Base-by-base conservation (phyloP, 768 basidiomycete genomes). In the Favolaschia claudopus region DNA sequence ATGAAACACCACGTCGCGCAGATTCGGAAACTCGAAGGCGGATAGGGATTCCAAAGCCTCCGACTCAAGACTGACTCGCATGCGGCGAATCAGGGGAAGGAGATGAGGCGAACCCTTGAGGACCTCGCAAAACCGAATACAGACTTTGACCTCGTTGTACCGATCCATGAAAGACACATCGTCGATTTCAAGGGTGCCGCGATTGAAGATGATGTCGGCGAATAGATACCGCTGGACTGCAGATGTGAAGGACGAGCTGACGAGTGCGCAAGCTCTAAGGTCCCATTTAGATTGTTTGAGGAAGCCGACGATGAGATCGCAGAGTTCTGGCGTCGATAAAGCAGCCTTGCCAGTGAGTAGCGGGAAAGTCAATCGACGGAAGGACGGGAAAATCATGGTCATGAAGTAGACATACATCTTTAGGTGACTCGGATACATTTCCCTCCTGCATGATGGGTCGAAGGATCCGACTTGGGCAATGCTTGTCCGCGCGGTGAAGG, bases 201-300 rank as follows among this genome's bases (percentile, higher is more conserved):
- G 48, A 51, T 58, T 58, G 42, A 58, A 31, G 15, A 58, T 51
- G 39, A 58, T 51, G 27, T 58, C 56, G 48, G 22, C 22, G 22
- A 58, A 58, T 7, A 58, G 39, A 2, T 43, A 28, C 28, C 48
- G 47, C 13, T 58, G 56, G 14, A 36, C 48, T 8, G 56, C 32
- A n/a, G 56, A 27, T 1, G 56, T 51, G 42, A 58, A 22, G 34
- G 5, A 15, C 17, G 34, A 19, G 15, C 43, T 36, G 33, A 55
- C 34, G 1, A 55, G 34, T 9, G 53, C 14, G 34, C 53, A 55
- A 10, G 53, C 40, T 15, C 53, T 5, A n/a, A 55, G 43, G 24
- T 55, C 53, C 22, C 25, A 43, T 33, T 43, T 43, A 4, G 43
- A 55, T n/a, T 44, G 33, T 15, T 17, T 7, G 0, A 55, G n/a